Percentiles rank a stretch among this genome's conserved stretches.
Evolutionary conservation across 192 early-diverging fungal species (phyloP).

Genomic region (Backusella tarrabulga): DNA sequence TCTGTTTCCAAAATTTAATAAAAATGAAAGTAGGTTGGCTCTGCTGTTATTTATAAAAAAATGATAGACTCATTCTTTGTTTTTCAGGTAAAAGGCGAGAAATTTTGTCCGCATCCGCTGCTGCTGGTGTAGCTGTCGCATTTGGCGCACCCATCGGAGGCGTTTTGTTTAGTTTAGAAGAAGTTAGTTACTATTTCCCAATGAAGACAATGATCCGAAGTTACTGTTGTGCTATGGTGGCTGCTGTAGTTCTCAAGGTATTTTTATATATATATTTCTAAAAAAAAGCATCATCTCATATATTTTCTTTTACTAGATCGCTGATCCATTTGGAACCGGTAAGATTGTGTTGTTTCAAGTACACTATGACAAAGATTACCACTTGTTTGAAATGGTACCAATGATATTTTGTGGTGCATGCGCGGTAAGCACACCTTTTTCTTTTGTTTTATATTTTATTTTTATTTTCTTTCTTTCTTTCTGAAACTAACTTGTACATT

Average conservation of each 20-base stretch:
- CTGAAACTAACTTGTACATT: constrained; percentile 6
- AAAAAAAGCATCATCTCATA: neutral
- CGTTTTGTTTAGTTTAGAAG: constrained; percentile 91
- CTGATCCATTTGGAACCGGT: constrained; percentile 79
- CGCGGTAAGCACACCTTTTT: constrained; percentile 50
- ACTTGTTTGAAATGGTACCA: constrained; percentile 88
- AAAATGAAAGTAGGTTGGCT: constrained; percentile 69
- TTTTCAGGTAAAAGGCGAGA: constrained; percentile 80
- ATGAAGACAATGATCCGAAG: constrained; percentile 93
- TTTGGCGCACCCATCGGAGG: constrained; percentile 98
- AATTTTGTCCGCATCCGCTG: constrained; percentile 88
- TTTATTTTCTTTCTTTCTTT: neutral
- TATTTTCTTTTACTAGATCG: constrained; percentile 53
- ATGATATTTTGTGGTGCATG: constrained; percentile 82
- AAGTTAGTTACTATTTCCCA: constrained; percentile 91
- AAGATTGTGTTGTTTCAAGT: constrained; percentile 90
- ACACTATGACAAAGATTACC: constrained; percentile 85
- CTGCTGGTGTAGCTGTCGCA: constrained; percentile 91
- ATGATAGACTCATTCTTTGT: neutral
- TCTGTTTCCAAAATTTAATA: constrained; percentile 88
- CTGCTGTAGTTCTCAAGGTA: constrained; percentile 81
- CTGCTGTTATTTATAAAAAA: neutral
- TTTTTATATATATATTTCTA: neutral
- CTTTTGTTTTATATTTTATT: neutral
- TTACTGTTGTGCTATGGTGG: constrained; percentile 92